A percentile compares a stretch with the other conserved stretches of the same genome.
Evolutionary conservation across 1,284 basidiomycete species (phyloP).

Genomic region (Tilletia walkeri): DNA sequence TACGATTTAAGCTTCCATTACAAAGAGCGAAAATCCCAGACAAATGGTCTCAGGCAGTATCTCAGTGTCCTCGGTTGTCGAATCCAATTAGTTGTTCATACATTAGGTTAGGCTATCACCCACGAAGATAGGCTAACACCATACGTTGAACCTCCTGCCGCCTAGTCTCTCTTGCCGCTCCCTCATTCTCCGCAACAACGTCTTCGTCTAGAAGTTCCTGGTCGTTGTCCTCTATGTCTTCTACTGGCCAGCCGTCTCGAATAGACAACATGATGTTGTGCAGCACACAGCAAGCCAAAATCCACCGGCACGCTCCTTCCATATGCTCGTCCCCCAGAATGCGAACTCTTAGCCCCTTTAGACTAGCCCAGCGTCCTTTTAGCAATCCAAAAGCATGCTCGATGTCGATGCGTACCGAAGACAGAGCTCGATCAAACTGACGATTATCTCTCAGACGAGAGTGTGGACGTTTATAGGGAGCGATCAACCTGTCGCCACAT

Average conservation of each 20-base stretch:
- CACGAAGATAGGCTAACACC: no score
- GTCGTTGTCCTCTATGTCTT: background rate
- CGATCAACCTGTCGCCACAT: background rate
- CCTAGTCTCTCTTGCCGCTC: background rate
- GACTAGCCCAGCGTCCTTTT: background rate
- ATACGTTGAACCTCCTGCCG: background rate
- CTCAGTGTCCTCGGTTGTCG: no score
- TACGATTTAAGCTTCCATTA: no score
- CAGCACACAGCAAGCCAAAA: background rate
- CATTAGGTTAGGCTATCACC: no score
- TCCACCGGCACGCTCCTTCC: background rate
- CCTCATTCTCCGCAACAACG: background rate
- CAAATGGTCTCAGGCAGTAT: no score
- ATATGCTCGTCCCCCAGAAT: background rate
- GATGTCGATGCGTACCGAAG: background rate
- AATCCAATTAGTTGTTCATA: no score
- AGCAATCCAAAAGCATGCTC: background rate
- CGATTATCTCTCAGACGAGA: background rate
- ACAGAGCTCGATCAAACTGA: background rate
- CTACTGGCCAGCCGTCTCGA: background rate
- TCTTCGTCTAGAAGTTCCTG: no score
- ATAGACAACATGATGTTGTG: background rate
- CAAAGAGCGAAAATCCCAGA: no score
- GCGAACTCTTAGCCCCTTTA: background rate
- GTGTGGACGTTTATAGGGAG: background rate